Evolutionary conservation across 2,329 filamentous ascomycete species (phyloP).

Genomic region (Aspergillus niger): DNA sequence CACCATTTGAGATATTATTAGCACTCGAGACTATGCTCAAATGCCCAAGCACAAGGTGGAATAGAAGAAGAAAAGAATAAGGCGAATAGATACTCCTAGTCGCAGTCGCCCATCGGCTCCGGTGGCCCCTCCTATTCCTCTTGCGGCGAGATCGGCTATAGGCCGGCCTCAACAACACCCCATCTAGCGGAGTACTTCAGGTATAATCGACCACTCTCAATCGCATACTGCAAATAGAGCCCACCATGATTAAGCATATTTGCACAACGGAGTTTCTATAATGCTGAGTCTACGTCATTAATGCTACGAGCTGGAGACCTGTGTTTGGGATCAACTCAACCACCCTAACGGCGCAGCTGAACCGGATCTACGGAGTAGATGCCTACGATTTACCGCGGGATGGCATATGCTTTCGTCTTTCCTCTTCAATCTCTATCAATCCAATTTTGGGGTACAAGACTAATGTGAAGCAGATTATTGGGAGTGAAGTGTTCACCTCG

Average conservation of each 20-base stretch:
- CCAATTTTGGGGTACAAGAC: not conserved
- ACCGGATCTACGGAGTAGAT: not conserved
- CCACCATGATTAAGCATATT: not conserved
- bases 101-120: not conserved
- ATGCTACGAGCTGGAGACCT: not conserved
- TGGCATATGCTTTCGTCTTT: not conserved
- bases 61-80: not conserved
- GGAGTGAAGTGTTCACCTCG: not conserved
- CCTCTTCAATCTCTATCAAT: not conserved
- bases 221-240: not conserved
- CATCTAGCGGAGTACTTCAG: not conserved
- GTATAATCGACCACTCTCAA: not conserved
- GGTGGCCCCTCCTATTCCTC: conserved; percentile 7
- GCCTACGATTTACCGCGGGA: not conserved
- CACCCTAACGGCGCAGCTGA: not conserved
- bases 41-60: not conserved
- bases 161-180: not conserved
- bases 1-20: not conserved
- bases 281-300: not conserved
- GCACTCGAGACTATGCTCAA: not conserved
- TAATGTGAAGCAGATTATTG: not conserved
- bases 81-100: conserved; percentile 4
- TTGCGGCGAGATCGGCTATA: conserved; percentile 6
- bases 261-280: not conserved
- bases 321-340: not conserved